Base-by-base conservation (phyloP, 371 early-diverging fungal species). In the Lichtheimia corymbifera region DNA sequence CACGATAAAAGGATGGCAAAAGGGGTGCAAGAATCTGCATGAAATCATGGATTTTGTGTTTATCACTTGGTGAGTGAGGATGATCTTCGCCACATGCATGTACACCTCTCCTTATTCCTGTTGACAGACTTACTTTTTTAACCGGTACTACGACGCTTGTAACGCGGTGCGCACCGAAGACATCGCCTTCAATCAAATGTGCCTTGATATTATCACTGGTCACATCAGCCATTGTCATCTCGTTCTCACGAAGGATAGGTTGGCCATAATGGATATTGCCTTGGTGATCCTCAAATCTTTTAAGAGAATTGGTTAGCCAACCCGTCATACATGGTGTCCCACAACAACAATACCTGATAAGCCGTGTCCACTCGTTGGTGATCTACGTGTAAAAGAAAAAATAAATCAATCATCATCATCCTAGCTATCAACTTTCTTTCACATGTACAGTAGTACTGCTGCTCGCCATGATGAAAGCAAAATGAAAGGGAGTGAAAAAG, bases 231-330 rank as follows among this genome's bases (percentile, higher is more conserved):
- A 56, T 43, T 11, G 67, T 63, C 18, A 54, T 57, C 17, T 59
- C 58, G 30, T 28, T 50, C 24, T 51, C 65, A 27, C 24, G 51
- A 24, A 61, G 61, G 53, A 67, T 61, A 5, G 82, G 83, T 58
- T 83, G 76, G 2, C 83, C 83, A 2, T 70, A 68, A 45, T 75
- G 73, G 18, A 74, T 64, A 53, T 78, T 79, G 15, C 82, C 78
- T 53, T 77, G 70, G 24, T 71, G 66, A 45, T 76, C 77, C 53
- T 74, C 55, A 51, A 83, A 83, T 43, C 83, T 83, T 41, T 27
- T 18, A 55, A 35, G 25, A 35, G 35, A 35, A 35, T 35, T 35
- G 35, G 1, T 22, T 22, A 35, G 35, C 35, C 28, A 1, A 28
- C 28, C 2, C 22, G 22, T n/a, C n/a, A n/a, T n/a, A n/a, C 22